A percentile compares a stretch with the other conserved stretches of the same genome.
Conservation (phyloP, 768 basidiomycete species). For the Infundibulicybe gibba region DNA sequence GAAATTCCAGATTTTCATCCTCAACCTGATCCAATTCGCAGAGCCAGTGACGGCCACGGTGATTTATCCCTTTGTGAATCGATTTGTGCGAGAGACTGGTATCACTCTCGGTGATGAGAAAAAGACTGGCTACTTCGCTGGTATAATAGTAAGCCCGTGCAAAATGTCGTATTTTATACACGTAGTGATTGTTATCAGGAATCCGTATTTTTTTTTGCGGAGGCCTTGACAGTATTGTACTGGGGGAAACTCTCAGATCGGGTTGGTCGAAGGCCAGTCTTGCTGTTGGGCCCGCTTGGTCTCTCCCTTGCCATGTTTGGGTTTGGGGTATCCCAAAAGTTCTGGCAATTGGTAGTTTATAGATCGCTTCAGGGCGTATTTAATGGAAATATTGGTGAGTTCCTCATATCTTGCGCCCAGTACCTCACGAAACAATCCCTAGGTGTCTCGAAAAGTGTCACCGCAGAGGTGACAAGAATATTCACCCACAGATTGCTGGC, state of each 20-base stretch:
- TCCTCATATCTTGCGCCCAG: background rate
- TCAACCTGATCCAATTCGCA: conserved; percentile 26
- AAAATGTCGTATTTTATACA: background rate
- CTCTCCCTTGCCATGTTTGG: conserved; percentile 23
- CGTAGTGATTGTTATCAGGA: conserved; percentile 17
- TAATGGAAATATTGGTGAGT: conserved; percentile 36
- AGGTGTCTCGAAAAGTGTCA: conserved; percentile 3
- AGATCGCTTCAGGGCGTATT: conserved; percentile 28
- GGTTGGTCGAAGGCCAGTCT: conserved; percentile 29
- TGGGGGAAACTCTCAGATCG: conserved; percentile 33
- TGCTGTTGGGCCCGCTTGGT: conserved; percentile 29
- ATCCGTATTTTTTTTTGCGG: conserved; percentile 33
- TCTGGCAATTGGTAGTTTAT: conserved; percentile 23
- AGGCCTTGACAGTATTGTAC: conserved; percentile 25
- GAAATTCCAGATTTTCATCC: conserved; percentile 27
- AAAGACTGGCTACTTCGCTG: conserved; percentile 44
- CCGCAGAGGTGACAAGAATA: conserved; percentile 1
- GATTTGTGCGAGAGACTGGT: conserved; percentile 37
- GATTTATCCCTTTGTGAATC: conserved; percentile 42
- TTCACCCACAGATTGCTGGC: background rate
- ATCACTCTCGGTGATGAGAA: conserved; percentile 39
- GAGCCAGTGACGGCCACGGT: conserved; percentile 25
- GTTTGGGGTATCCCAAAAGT: conserved; percentile 28
- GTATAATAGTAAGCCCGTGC: conserved; percentile 33
- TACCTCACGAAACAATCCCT: background rate